These are phyloP conservation scores for Meira nashicola DNA, from an alignment of 1,284 basidiomycete genomes.

Conservation along the genomic window DNA sequence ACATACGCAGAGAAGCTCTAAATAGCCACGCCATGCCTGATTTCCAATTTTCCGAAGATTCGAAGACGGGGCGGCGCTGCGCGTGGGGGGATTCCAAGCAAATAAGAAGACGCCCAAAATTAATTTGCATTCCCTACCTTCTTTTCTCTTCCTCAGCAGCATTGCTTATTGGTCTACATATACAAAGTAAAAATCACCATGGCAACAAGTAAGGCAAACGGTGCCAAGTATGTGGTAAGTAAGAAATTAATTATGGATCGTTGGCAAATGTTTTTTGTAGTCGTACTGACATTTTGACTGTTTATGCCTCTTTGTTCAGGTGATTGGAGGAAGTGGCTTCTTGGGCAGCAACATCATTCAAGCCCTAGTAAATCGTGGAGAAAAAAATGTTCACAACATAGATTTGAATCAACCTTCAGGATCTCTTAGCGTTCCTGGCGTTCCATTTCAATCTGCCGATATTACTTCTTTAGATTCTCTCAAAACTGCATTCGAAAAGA, in stretches of 20 bases:
- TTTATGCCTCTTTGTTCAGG: slow-evolving; percentile 3
- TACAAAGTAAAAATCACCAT: neutral
- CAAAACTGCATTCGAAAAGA: slow-evolving; percentile 14
- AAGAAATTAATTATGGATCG: neutral
- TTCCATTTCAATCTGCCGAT: slow-evolving; percentile 45
- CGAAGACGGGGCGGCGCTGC: neutral
- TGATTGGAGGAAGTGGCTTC: slow-evolving; percentile 51
- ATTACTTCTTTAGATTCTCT: slow-evolving; percentile 39
- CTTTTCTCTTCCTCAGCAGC: neutral
- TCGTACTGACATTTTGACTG: neutral
- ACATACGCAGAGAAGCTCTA: too few species aligned
- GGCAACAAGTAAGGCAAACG: slow-evolving; percentile 2
- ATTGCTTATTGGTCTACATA: too few species aligned
- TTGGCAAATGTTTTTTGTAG: neutral
- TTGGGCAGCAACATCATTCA: slow-evolving; percentile 47
- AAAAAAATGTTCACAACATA: slow-evolving; percentile 42
- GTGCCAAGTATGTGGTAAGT: slow-evolving; percentile 9
- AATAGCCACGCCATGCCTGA: too few species aligned
- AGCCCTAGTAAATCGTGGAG: slow-evolving; percentile 44
- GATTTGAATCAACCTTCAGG: slow-evolving; percentile 32
- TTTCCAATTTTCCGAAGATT: too few species aligned
- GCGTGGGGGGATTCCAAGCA: neutral
- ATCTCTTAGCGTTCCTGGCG: slow-evolving; percentile 28
- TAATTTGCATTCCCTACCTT: neutral
- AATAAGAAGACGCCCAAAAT: neutral